A percentile compares a stretch with the other conserved stretches of the same genome.
phyloP scores from a whole-genome alignment of 441 rosid species.

The Euphorbia celastroides region DNA sequence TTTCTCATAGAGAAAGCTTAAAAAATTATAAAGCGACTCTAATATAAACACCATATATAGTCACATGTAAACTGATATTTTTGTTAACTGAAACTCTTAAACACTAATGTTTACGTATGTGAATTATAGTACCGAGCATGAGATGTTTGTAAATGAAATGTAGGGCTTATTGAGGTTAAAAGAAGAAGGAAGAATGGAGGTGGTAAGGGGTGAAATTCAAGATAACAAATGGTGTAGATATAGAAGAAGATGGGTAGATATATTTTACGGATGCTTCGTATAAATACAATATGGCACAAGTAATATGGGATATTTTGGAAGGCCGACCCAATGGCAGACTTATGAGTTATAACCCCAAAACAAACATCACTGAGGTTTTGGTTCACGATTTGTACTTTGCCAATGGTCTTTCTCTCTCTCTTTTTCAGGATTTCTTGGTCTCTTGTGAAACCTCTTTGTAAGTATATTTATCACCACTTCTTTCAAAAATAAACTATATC shows the following conservation, averaged over 20 bases:
- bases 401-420: not conserved
- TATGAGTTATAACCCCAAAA: slow-evolving; percentile 47
- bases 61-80: too few species aligned
- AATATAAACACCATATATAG: too few species aligned
- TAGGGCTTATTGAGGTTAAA: slow-evolving; percentile 24
- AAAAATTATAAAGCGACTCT: too few species aligned
- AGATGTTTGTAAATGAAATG: not conserved
- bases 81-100: too few species aligned
- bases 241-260: slow-evolving; percentile 49
- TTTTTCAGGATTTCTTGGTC: not conserved
- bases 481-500: too few species aligned
- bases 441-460: not conserved
- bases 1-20: too few species aligned
- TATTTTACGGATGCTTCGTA: slow-evolving; percentile 43
- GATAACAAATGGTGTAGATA: slow-evolving; percentile 38
- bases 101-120: too few species aligned
- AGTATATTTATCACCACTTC: not conserved
- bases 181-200: slow-evolving; percentile 34
- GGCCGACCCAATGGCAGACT: slow-evolving; percentile 67
- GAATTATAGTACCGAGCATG: too few species aligned
- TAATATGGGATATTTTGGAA: slow-evolving; percentile 35
- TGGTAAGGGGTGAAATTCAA: slow-evolving; percentile 50
- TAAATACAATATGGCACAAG: not conserved
- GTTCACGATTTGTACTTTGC: slow-evolving; percentile 1
- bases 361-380: slow-evolving; percentile 39